These are phyloP conservation scores for Nicotiana noctiflora DNA, from an alignment of 257 asterid species.

Conservation along the genomic window DNA sequence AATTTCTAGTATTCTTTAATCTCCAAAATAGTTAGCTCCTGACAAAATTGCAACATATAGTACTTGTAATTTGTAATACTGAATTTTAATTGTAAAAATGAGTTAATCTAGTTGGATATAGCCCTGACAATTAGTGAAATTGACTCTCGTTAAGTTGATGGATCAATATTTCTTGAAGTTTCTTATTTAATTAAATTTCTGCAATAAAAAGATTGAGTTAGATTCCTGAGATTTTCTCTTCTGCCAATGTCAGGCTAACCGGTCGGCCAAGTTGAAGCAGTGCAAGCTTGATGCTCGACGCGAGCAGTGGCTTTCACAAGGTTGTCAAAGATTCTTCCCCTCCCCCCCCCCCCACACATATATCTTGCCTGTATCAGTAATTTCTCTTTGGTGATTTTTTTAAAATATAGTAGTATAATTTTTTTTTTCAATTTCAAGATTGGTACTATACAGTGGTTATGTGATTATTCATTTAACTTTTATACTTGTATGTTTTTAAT, in stretches of 20 bases:
- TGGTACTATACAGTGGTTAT: neutral
- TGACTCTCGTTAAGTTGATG: too few species aligned
- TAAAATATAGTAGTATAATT: fast-evolving
- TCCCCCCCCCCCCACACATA: neutral
- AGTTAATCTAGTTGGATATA: too few species aligned
- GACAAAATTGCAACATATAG: too few species aligned
- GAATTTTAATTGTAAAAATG: too few species aligned
- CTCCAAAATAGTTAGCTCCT: neutral
- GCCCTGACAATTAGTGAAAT: too few species aligned
- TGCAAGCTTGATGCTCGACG: constrained; percentile 93
- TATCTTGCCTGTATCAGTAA: neutral
- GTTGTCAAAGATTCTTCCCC: constrained; percentile 42
- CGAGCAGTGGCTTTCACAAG: constrained; percentile 97
- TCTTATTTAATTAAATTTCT: too few species aligned
- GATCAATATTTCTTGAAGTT: too few species aligned
- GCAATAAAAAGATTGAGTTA: neutral
- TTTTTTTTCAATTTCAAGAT: neutral
- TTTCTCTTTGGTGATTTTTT: neutral
- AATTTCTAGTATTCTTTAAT: neutral
- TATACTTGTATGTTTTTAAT: neutral
- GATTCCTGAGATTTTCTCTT: neutral
- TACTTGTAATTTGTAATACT: too few species aligned
- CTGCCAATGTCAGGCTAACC: constrained; percentile 46
- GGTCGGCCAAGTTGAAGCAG: constrained; percentile 88
- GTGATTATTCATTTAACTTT: neutral